phyloP scores from a whole-genome alignment of 2,329 filamentous ascomycete genomes.

The Hypoxylon sp. region DNA sequence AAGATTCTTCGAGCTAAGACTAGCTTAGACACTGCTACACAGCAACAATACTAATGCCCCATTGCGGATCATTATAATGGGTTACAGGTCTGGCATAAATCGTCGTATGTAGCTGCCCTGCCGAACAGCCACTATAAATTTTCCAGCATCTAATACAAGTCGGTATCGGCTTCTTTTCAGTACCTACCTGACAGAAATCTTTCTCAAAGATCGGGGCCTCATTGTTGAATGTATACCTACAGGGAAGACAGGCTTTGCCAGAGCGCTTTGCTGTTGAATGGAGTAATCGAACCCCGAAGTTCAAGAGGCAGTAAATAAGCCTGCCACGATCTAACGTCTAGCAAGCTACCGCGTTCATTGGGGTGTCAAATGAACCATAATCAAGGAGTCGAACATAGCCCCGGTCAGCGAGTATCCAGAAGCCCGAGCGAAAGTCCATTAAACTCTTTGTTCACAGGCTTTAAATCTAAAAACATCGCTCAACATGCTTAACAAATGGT shows the following conservation, averaged over 20 bases:
- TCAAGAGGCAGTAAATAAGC: background rate
- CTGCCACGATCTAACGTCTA: background rate
- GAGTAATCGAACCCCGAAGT: background rate
- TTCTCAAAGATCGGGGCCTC: background rate
- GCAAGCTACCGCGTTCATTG: background rate
- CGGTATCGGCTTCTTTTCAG: no score
- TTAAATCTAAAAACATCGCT: constrained; percentile 4
- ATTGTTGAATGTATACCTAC: background rate
- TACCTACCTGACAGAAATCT: background rate
- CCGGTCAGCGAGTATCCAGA: background rate
- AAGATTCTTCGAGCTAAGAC: no score
- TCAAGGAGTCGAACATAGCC: background rate
- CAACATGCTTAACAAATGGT: background rate
- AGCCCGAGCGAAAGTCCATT: constrained; percentile 11
- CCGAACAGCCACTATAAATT: background rate
- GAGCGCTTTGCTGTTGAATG: background rate
- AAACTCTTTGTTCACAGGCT: background rate
- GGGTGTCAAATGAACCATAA: background rate
- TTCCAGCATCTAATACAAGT: background rate
- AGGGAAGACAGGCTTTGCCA: background rate
- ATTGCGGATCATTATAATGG: background rate
- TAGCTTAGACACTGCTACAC: background rate
- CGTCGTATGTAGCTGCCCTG: background rate
- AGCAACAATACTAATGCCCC: background rate
- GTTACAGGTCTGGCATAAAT: background rate